Conservation (phyloP, 148 eudicot genomes). For the Chenopodium formosanum region DNA sequence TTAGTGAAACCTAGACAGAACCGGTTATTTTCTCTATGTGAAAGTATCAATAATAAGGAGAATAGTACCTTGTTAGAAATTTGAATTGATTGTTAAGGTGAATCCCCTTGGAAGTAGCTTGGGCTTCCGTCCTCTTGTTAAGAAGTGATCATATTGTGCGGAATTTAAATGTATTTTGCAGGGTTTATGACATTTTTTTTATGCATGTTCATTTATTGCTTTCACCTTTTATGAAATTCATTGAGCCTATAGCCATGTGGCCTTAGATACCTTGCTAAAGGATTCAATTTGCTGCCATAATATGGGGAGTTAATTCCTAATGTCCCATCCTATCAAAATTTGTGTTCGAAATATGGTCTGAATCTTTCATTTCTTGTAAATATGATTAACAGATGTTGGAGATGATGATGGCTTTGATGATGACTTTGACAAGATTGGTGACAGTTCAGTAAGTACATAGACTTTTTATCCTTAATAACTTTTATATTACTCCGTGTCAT, state of each 20-base stretch:
- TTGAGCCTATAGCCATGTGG: not conserved
- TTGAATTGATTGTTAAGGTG: not conserved
- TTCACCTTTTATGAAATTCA: not conserved
- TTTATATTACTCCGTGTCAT: not conserved
- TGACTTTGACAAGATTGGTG: conserved; percentile 85
- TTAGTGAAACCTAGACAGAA: not conserved
- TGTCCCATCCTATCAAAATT: not conserved
- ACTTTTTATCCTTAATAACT: not conserved
- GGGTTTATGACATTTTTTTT: not conserved
- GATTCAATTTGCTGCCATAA: not conserved
- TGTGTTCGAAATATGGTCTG: not conserved
- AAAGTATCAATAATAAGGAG: not conserved
- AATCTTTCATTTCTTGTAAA: not conserved
- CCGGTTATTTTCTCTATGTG: not conserved
- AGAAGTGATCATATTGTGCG: not conserved
- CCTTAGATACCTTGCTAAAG: not conserved
- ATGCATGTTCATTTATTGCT: not conserved
- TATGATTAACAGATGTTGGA: conserved; percentile 62
- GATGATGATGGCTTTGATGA: conserved; percentile 73
- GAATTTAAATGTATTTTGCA: not conserved
- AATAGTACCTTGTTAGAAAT: not conserved
- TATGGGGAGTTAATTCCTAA: not conserved
- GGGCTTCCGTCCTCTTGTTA: not conserved
- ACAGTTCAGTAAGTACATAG: conserved; percentile 54
- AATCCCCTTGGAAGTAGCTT: not conserved